Evolutionary conservation across 257 asterid species (phyloP), one percentile per base, ranked within the genome.

Genomic region (Gentiana dahurica): DNA sequence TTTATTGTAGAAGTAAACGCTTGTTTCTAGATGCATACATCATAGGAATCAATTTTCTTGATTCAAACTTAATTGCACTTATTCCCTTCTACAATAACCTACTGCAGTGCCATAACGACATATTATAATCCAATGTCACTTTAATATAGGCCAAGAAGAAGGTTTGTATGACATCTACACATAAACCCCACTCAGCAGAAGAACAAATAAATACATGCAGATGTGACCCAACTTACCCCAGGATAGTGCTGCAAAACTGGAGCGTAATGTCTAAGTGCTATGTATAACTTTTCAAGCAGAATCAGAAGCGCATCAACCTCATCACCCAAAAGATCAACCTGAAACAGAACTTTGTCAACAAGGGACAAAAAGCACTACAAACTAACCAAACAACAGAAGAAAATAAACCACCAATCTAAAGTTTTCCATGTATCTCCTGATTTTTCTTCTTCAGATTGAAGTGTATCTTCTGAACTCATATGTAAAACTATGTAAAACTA

Each of bases 281-380:
- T 74, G 65, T 79, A 83, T 62, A 91, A 85, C 86, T 79, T 91
- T 57, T 85, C 86, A 34, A 87, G 94, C 58, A 87, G 72, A 68
- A 74, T 61, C 75, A 78, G 60, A 41, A 83, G 84, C 68, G 78
- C 61, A 54, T 91, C 98, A 47, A 91, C 98, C 79, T 87, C 85
- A 72, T 91, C 95, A 53, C 97, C 98, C 76, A 91, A 77, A 55
- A 83, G 90, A 78, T 91, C 98, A 61, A 91, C 98, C 98, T 91
- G 86, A 63, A 68, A n/a, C 54, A 33, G 8, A 10, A 24, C 24
- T 24, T 24, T 0, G 24, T 34, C 7, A 48, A 36, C 24, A 37
- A 64, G 50, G 37, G 8, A 41, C 12, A 65, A 65, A 57, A 45
- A 2, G 12, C 51, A 37, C 33, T 7, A 10, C 6, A 5, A 41